A percentile compares a stretch with the other conserved stretches of the same genome.
These are phyloP conservation scores for Podosphaera fusca DNA, from an alignment of 2,329 filamentous ascomycete species.

Conservation along the genomic window DNA sequence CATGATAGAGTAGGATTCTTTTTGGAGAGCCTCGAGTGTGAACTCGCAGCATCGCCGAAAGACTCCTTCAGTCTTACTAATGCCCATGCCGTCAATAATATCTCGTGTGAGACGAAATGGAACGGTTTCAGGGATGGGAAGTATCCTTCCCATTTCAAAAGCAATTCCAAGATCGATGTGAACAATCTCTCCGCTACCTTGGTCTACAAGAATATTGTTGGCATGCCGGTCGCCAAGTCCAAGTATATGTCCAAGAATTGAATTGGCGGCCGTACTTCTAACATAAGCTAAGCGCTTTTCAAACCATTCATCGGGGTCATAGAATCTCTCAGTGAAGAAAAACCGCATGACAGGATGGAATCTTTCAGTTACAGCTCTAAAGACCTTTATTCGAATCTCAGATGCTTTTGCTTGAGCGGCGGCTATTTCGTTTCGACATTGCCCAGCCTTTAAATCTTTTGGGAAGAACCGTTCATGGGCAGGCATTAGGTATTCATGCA, in stretches of 20 bases:
- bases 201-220: conserved; percentile 88
- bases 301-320: conserved; percentile 93
- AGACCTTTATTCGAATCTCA: conserved; percentile 50
- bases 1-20: conserved; percentile 94
- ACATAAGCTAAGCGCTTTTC: conserved; percentile 73
- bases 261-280: conserved; percentile 79
- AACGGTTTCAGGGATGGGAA: conserved; percentile 85
- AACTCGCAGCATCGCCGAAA: conserved; percentile 98
- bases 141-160: conserved; percentile 87
- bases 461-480: conserved; percentile 76
- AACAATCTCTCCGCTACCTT: conserved; percentile 73
- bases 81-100: conserved; percentile 90
- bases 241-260: conserved; percentile 79
- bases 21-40: conserved; percentile 79
- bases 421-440: conserved; percentile 60
- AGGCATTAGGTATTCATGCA: conserved; percentile 80
- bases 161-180: conserved; percentile 95
- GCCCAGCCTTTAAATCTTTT: conserved; percentile 51
- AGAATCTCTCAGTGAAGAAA: conserved; percentile 91
- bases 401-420: conserved; percentile 46
- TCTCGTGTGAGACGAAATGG: conserved; percentile 89
- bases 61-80: conserved; percentile 83
- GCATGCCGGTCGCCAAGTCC: conserved; percentile 87
- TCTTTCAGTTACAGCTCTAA: conserved; percentile 51
- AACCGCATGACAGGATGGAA: conserved; percentile 89